Base-by-base conservation (phyloP, 2,329 filamentous ascomycete genomes). In the Talaromyces sp. region DNA sequence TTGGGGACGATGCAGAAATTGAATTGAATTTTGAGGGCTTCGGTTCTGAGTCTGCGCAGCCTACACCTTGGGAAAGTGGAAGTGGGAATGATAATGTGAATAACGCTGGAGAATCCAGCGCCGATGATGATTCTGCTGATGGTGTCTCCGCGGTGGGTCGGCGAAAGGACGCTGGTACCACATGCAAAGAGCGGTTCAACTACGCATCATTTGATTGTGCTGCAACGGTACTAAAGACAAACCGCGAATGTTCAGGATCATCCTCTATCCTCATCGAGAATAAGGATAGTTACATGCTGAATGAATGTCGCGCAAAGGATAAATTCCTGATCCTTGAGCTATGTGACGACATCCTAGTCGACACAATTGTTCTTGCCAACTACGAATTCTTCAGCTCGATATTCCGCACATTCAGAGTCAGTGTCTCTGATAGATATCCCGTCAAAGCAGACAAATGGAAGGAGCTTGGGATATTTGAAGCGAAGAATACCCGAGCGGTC, bases 381-480 rank as follows among this genome's bases (percentile, higher is more conserved):
- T 99, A 95, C 67, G 94, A 99, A 73, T 99, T 99, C 78, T 99
- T 99, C 78, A 96, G 91, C 57, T 97, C 91, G 70, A 97, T 96
- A 82, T 89, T 97, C 66, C 88, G 91, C 55, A 89, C 87, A 50
- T 97, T 99, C 72, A 84, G 89, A 53, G 85, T 97, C 64, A 95
- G 90, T 70, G 93, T 97, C 50, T 95, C 92, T 59, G 94, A 97
- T 75, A 86, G 91, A 58, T 97, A 97, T 73, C 94, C 94, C 0
- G 89, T 94, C 56, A 97, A 97, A 73, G 74, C 84, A 57, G 92
- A 96, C 52, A 90, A 94, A 65, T 99, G 94, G 94, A 91, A 88
- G 64, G 86, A 91, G 43, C 73, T 97, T 46, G 94, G 91, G 6
- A 88, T 86, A 0, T 97, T 94, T 64, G 90, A 97, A 71, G 94